These are phyloP conservation scores for Athelia psychrophila DNA, from an alignment of 1,284 basidiomycete genomes.

Conservation along the genomic window DNA sequence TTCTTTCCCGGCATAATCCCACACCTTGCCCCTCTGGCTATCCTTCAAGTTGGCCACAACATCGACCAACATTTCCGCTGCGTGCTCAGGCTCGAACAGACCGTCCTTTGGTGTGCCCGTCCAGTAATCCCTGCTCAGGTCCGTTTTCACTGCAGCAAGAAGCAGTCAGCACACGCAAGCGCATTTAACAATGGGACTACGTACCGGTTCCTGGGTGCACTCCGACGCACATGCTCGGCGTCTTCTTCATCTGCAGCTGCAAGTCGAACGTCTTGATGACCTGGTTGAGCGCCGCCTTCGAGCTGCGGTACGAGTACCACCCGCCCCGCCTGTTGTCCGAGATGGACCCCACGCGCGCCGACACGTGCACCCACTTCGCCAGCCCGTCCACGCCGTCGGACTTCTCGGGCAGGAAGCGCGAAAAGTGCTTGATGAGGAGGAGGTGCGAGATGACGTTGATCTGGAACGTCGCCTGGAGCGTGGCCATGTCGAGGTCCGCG, in stretches of 20 bases:
- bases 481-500: conserved; percentile 43
- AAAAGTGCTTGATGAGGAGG: conserved; percentile 61
- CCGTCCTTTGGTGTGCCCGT: conserved; percentile 36
- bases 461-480: conserved; percentile 47
- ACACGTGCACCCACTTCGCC: conserved; percentile 60
- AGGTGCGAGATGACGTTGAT: conserved; percentile 61
- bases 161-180: neutral
- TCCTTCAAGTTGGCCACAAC: conserved; percentile 48
- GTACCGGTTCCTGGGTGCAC: conserved; percentile 53
- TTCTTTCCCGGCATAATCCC: conserved; percentile 69
- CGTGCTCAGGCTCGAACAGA: conserved; percentile 59
- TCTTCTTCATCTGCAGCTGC: conserved; percentile 53
- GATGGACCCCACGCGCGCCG: conserved; percentile 62
- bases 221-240: conserved; percentile 53
- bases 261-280: conserved; percentile 67
- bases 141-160: conserved; percentile 42
- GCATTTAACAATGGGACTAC: neutral
- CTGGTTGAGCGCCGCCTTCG: conserved; percentile 77
- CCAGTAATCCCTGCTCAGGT: conserved; percentile 51
- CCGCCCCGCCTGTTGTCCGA: conserved; percentile 61
- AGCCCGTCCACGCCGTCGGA: conserved; percentile 22
- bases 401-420: conserved; percentile 45
- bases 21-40: conserved; percentile 59
- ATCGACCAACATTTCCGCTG: conserved; percentile 53
- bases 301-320: conserved; percentile 76